These are phyloP conservation scores for Rossbeevera mucosa DNA, from an alignment of 768 basidiomycete genomes.

Conservation along the genomic window DNA sequence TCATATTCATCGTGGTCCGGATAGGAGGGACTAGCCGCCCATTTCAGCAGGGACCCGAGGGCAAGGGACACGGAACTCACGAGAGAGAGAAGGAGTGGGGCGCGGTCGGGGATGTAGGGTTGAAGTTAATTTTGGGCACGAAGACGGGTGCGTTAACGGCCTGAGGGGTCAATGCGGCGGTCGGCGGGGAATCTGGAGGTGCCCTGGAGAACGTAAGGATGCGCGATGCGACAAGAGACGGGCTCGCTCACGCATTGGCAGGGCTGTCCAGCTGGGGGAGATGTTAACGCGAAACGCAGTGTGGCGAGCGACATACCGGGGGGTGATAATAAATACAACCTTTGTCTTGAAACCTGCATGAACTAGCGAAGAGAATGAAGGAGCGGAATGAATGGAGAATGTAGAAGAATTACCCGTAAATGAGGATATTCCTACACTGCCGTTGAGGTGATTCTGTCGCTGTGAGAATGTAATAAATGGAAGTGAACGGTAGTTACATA, in stretches of 20 bases:
- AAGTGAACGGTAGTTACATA: conserved; percentile 37
- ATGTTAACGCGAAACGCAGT: conserved; percentile 11
- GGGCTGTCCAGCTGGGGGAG: conserved; percentile 17
- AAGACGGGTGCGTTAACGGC: conserved; percentile 84
- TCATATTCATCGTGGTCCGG: conserved; percentile 38
- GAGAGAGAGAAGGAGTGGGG: conserved; percentile 30
- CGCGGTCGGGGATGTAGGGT: conserved; percentile 13
- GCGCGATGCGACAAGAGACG: not conserved
- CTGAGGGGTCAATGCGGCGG: conserved; percentile 47
- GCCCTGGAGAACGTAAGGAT: conserved; percentile 25
- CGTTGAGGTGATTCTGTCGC: conserved; percentile 61
- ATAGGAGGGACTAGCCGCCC: conserved; percentile 21
- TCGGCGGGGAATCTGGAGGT: conserved; percentile 42
- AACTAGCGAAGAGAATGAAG: conserved; percentile 38
- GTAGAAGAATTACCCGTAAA: conserved; percentile 65
- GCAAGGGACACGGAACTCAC: conserved; percentile 11
- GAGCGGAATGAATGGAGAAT: not conserved
- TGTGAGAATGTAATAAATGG: not conserved
- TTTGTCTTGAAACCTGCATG: conserved; percentile 82
- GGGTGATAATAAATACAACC: conserved; percentile 85
- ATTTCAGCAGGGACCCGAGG: conserved; percentile 7
- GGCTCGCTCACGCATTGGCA: conserved; percentile 25
- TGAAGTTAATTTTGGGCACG: conserved; percentile 67
- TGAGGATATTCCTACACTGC: conserved; percentile 87
- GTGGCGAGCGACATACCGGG: conserved; percentile 38